A percentile compares a stretch with the other conserved stretches of the same genome.
Conservation (phyloP, 2,329 filamentous ascomycete genomes). For the Lasiodiplodia theobromae region DNA sequence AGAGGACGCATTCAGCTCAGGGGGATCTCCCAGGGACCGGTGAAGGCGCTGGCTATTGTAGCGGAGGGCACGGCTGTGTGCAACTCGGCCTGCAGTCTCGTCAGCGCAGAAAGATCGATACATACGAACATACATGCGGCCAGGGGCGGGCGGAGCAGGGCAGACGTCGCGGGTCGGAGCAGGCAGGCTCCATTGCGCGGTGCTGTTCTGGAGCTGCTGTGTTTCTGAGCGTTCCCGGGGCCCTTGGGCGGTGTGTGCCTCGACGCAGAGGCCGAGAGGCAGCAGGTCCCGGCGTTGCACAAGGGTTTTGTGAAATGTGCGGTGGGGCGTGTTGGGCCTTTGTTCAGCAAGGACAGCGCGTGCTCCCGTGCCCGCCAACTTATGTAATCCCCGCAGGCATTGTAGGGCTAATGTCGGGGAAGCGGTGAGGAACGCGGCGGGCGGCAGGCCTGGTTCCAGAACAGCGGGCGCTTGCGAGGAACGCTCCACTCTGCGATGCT, state of each 20-base stretch:
- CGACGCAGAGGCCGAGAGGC: slow-evolving; percentile 18
- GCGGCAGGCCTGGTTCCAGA: slow-evolving; percentile 18
- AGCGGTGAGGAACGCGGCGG: slow-evolving; percentile 26
- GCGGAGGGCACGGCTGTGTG: not conserved
- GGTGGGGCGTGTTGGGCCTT: slow-evolving; percentile 17
- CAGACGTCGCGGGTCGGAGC: not conserved
- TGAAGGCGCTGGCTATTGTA: slow-evolving; percentile 8
- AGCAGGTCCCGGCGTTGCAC: slow-evolving; percentile 14
- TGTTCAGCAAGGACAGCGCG: slow-evolving; percentile 26
- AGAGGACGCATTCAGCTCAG: slow-evolving; percentile 17
- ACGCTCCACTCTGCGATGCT: slow-evolving; percentile 3
- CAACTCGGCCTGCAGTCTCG: not conserved
- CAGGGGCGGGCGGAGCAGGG: slow-evolving; percentile 4
- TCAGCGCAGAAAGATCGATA: slow-evolving; percentile 1
- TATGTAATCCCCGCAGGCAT: slow-evolving; percentile 18
- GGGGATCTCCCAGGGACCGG: slow-evolving; percentile 26
- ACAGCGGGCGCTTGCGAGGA: not conserved
- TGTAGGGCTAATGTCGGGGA: slow-evolving; percentile 21
- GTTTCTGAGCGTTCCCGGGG: not conserved
- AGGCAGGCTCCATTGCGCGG: slow-evolving; percentile 2
- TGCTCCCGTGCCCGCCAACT: slow-evolving; percentile 21
- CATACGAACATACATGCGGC: not conserved
- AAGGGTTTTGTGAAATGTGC: slow-evolving; percentile 26
- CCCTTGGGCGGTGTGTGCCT: slow-evolving; percentile 23
- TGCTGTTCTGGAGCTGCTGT: slow-evolving; percentile 11